Evolutionary conservation across 1,284 basidiomycete genomes (phyloP), one percentile per base, ranked within the genome.

Genomic region (Schizophyllum amplum): DNA sequence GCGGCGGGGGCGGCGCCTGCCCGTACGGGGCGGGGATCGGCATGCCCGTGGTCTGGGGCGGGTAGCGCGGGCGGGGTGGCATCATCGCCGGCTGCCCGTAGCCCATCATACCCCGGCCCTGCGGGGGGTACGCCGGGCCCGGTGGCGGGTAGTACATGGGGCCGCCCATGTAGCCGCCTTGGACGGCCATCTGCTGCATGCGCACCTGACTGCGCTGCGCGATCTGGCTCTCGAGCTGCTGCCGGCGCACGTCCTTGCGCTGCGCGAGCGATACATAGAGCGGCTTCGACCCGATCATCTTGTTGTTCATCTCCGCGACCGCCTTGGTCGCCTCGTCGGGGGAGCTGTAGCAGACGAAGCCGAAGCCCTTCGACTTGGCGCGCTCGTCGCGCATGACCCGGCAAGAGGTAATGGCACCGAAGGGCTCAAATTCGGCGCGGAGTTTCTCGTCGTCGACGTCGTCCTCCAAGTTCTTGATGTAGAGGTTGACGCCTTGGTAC

Each of bases 271-370:
- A 96, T 69, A 99, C 97, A 73, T 99, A 99, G 66, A 99, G 86
- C 55, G 97, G 97, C 77, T 99, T 99, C 68, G 90, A 86, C 64
- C 96, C 95, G 69, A 99, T 93, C 91, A 99, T 99, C 82, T 98
- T 98, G 83, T 98, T 98, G 84, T 99, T 99, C 95, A 99, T 98
- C 80, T 99, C 97, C 57, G 94, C 92, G 63, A 99, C 95, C 60
- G 97, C 97, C 80, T 98, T 99, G 71, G 95, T 98, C 53, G 97
- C 96, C 78, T 99, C 97, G 66, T 99, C 97, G 56, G 97, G 95
- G 59, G 94, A 90, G 50, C 94, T 94, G 82, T 95, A 99, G 78
- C 97, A 99, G 64, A 99, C 97, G 72, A 99, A 99, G 66, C 97
- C 97, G 69, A 99, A 99, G 67, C 97, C 97, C 71, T 94, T 93